Percentiles rank a stretch among this genome's conserved stretches.
These are phyloP conservation scores for Thraustotheca clavata DNA, from an alignment of 352 stramenopile genomes.

Conservation along the genomic window DNA sequence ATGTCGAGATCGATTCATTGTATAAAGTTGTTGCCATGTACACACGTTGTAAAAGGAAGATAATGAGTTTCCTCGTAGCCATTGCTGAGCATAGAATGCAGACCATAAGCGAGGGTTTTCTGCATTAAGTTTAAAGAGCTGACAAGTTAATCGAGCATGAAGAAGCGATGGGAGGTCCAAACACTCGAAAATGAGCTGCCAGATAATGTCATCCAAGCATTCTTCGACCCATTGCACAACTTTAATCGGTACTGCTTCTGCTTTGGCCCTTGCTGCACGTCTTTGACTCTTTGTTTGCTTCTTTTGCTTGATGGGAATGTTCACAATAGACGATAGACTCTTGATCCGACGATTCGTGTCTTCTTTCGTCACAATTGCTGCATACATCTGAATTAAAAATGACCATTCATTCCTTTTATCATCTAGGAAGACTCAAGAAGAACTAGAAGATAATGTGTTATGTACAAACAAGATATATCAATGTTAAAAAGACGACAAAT, in stretches of 20 bases:
- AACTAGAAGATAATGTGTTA: too few relatives aligned
- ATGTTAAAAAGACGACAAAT: too few relatives aligned
- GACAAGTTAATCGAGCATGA: constrained; percentile 23
- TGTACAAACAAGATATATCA: too few relatives aligned
- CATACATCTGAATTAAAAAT: too few relatives aligned
- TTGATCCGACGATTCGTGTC: too few relatives aligned
- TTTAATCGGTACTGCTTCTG: neutral
- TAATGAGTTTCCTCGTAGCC: constrained; percentile 13
- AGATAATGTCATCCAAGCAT: constrained; percentile 20
- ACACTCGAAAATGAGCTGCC: constrained; percentile 23
- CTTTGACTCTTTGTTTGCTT: constrained; percentile 21
- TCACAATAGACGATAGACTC: constrained; percentile 4
- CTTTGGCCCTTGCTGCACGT: neutral
- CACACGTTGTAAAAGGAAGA: neutral
- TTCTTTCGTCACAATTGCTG: too few relatives aligned
- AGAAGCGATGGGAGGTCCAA: constrained; percentile 28
- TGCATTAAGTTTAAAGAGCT: constrained; percentile 22
- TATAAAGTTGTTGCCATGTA: constrained; percentile 21
- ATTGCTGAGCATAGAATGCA: constrained; percentile 23
- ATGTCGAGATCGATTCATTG: constrained; percentile 21
- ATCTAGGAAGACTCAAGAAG: too few relatives aligned
- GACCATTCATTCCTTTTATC: too few relatives aligned
- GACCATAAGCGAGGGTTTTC: constrained; percentile 25
- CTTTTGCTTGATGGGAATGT: constrained; percentile 17
- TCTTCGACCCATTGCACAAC: constrained; percentile 18